Conservation (phyloP, 768 basidiomycete species). For the Cantharellus cinnabarinus region DNA sequence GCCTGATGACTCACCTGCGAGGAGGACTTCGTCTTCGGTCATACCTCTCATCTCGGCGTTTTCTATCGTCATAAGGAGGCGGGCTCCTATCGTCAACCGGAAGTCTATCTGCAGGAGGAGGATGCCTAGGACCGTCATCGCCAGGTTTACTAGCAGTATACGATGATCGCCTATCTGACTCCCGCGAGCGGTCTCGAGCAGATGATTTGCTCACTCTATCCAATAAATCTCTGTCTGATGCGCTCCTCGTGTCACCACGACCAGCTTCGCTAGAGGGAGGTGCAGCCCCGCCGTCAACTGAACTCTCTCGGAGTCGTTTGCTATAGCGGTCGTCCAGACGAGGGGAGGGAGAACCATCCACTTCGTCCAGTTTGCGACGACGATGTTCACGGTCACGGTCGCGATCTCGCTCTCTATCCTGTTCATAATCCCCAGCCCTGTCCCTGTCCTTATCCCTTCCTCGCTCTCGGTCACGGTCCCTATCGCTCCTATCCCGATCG, state of each 20-base stretch:
- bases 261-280: conserved; percentile 26
- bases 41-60: conserved; percentile 12
- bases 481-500: neutral
- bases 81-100: conserved; percentile 5
- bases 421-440: conserved; percentile 1
- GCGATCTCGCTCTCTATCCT: conserved; percentile 2
- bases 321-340: conserved; percentile 25
- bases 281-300: conserved; percentile 3
- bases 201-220: neutral
- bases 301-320: conserved; percentile 4
- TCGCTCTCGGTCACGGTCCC: conserved; percentile 1
- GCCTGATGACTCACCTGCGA: conserved; percentile 13
- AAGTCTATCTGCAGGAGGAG: neutral
- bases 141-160: conserved; percentile 18
- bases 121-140: conserved; percentile 1
- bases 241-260: conserved; percentile 10
- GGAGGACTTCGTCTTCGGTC: conserved; percentile 20
- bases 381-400: conserved; percentile 20
- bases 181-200: conserved; percentile 27
- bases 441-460: neutral
- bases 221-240: neutral
- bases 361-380: conserved; percentile 46
- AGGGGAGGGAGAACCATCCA: conserved; percentile 13
- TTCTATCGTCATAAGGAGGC: conserved; percentile 22
- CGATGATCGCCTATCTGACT: conserved; percentile 25